phyloP scores from a whole-genome alignment of 2,329 filamentous ascomycete genomes.

The Trichocomaceae sp. region DNA sequence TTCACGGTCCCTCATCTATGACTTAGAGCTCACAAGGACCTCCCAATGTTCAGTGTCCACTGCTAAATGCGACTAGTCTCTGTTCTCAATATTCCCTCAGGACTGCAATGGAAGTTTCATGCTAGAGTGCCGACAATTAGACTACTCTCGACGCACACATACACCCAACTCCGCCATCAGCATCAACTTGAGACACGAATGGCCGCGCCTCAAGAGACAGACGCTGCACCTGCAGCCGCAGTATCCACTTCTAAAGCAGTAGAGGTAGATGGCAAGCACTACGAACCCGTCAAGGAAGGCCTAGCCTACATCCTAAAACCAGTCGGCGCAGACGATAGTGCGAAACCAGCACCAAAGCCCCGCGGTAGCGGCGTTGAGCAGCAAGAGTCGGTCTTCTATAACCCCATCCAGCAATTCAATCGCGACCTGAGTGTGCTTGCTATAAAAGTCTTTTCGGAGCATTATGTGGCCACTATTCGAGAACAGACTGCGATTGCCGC shows the following conservation, averaged over 20 bases:
- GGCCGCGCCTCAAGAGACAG: background rate
- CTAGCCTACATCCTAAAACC: constrained; percentile 62
- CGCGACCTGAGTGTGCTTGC: constrained; percentile 88
- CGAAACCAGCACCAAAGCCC: constrained; percentile 32
- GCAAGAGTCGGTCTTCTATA: constrained; percentile 86
- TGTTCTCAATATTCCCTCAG: background rate
- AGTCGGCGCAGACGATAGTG: constrained; percentile 36
- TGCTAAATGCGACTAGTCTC: background rate
- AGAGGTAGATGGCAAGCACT: constrained; percentile 41
- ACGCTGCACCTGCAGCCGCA: background rate
- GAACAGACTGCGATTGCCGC: background rate
- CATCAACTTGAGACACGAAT: background rate
- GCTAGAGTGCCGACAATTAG: background rate
- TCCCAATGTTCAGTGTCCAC: background rate
- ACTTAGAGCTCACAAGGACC: constrained; percentile 17
- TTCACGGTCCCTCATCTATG: background rate
- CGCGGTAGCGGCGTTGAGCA: constrained; percentile 49
- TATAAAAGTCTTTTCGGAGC: constrained; percentile 80
- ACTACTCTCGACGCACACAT: background rate
- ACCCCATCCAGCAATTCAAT: constrained; percentile 98
- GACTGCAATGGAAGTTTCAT: background rate
- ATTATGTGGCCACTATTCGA: constrained; percentile 40
- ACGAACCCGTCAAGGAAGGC: constrained; percentile 60
- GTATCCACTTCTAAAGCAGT: background rate
- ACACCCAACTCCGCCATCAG: background rate